Evolutionary conservation across 2,329 filamentous ascomycete genomes (phyloP).

Genomic region (Colletotrichum simmondsii): DNA sequence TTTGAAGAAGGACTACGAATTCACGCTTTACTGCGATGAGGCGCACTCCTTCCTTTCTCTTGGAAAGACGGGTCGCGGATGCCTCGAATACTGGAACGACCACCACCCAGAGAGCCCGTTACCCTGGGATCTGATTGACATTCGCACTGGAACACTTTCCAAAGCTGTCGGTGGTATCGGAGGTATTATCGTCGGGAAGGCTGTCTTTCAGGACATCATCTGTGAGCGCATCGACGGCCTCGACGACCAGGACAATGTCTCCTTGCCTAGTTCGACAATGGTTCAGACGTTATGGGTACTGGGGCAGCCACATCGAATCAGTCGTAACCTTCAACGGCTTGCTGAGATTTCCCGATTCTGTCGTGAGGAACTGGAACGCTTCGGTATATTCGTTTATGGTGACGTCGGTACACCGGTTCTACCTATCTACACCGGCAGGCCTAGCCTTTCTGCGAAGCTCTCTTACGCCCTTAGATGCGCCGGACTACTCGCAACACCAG

Average conservation of each 20-base stretch:
- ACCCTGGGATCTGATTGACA: conserved; percentile 30
- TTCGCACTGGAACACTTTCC: conserved; percentile 34
- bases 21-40: conserved; percentile 35
- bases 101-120: conserved; percentile 12
- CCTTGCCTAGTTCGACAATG: conserved; percentile 23
- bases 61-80: conserved; percentile 32
- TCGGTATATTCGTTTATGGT: conserved; percentile 32
- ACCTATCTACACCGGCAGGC: conserved; percentile 23
- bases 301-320: conserved; percentile 18
- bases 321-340: conserved; percentile 14
- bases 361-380: conserved; percentile 21
- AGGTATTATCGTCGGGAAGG: conserved; percentile 26
- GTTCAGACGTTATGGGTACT: conserved; percentile 31
- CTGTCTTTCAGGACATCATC: conserved; percentile 6
- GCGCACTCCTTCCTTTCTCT: conserved; percentile 33
- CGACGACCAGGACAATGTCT: not conserved
- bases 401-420: conserved; percentile 17
- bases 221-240: not conserved
- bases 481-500: conserved; percentile 26
- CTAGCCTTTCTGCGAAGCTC: conserved; percentile 21
- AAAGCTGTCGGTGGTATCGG: conserved; percentile 33
- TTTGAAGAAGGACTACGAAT: conserved; percentile 28
- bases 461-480: conserved; percentile 21
- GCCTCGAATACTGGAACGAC: conserved; percentile 35
- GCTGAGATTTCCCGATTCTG: conserved; percentile 16